Base-by-base conservation (phyloP, 768 basidiomycete species). In the Thelephora ganbajun region DNA sequence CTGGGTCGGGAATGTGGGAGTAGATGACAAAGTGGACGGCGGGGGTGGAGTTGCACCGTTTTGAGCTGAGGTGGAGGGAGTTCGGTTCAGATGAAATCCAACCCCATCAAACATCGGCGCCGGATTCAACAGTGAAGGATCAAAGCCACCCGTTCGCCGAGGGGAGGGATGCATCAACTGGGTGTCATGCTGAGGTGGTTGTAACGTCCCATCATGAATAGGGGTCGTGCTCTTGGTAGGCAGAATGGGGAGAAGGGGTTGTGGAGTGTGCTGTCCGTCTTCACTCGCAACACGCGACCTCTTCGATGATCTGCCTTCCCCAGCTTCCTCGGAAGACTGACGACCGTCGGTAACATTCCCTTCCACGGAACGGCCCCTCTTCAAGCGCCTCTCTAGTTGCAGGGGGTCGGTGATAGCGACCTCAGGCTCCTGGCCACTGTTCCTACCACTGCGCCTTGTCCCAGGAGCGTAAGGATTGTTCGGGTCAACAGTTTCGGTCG, bases 351-450 rank as follows among this genome's bases (percentile, higher is more conserved):
- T 76, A 12, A 69, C 72, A 19, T 66, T 69, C 23, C 70, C 70
- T 26, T 76, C 75, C 22, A 74, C 71, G 1, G 77, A 71, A 5
- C 86, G 72, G 54, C 79, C 76, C 51, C 86, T 63, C 69, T 89
- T 89, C 56, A 87, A 65, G 50, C 73, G 67, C 23, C 88, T 72
- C 62, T 90, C 88, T 6, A 91, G 68, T 55, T 76, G 72, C 22
- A 77, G 71, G 13, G 83, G 81, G 56, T 88, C 88, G 2, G 83
- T 85, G 48, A 87, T 82, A 5, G 70, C 54, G 33, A 83, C 63
- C 57, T 91, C 87, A 2, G 79, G 81, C 48, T 76, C 68, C 48
- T 74, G 72, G 1, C 88, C 88, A 57, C 77, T 86, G 47, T 78
- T 69, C 36, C 89, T 71, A 2, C 82, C 79, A 53, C 84, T 88